A percentile compares a stretch with the other conserved stretches of the same genome.
Evolutionary conservation across 2,329 filamentous ascomycete genomes (phyloP).

Genomic region (Parastagonospora avenae): DNA sequence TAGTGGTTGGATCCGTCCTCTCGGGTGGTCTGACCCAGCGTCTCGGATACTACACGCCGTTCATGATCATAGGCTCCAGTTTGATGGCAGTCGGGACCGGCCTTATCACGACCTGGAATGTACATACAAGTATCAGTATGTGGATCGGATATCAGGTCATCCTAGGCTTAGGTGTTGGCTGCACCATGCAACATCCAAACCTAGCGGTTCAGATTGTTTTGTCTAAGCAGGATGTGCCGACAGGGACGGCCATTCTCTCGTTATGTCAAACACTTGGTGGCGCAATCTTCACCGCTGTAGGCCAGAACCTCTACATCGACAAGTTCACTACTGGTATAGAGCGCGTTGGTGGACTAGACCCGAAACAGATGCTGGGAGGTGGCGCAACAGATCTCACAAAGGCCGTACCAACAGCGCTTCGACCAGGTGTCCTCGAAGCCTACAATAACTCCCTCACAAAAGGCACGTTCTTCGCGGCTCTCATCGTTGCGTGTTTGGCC

Average conservation of each 20-base stretch:
- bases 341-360: conserved; percentile 45
- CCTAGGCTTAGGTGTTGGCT: conserved; percentile 47
- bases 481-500: conserved; percentile 60
- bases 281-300: conserved; percentile 53
- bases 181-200: conserved; percentile 53
- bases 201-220: conserved; percentile 52
- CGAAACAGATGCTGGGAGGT: conserved; percentile 46
- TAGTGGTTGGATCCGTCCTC: conserved; percentile 50
- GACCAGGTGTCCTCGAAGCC: conserved; percentile 23
- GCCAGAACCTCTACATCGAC: conserved; percentile 54
- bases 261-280: conserved; percentile 53
- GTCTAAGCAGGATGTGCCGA: conserved; percentile 47
- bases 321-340: conserved; percentile 46
- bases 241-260: conserved; percentile 52
- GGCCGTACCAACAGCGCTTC: conserved; percentile 17
- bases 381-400: conserved; percentile 64
- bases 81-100: conserved; percentile 53
- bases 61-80: conserved; percentile 49
- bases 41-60: conserved; percentile 55
- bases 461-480: conserved; percentile 61
- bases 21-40: conserved; percentile 47
- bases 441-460: conserved; percentile 39
- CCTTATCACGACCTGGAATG: conserved; percentile 49
- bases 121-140: conserved; percentile 34
- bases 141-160: conserved; percentile 42